Percentiles rank a stretch among this genome's conserved stretches.
Evolutionary conservation across 768 basidiomycete species (phyloP).

Genomic region (Lyophyllum atratum): DNA sequence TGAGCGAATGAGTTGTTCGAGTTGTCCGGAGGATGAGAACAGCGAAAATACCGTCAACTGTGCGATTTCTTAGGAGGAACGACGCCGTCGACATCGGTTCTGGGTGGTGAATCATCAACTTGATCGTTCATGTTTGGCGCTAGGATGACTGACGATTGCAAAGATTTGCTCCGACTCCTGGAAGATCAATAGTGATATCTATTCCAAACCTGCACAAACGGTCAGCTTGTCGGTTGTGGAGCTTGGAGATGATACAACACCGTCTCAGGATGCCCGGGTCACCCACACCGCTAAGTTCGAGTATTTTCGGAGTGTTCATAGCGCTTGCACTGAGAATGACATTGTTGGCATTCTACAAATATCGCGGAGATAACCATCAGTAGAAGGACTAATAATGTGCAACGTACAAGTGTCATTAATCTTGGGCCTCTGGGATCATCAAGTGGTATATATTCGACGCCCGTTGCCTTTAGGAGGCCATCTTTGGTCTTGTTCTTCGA

Average conservation of each 20-base stretch:
- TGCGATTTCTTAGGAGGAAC: constrained; percentile 10
- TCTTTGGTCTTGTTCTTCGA: neutral
- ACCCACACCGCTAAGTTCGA: constrained; percentile 14
- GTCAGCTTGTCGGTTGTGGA: neutral
- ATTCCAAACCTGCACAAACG: constrained; percentile 2
- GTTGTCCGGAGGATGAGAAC: neutral
- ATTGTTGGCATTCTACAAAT: constrained; percentile 5
- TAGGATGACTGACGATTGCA: constrained; percentile 10
- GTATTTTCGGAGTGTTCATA: constrained; percentile 15
- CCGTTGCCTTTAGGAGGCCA: constrained; percentile 3
- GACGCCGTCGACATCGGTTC: constrained; percentile 14
- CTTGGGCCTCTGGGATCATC: neutral
- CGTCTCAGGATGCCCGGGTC: constrained; percentile 6
- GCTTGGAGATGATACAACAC: neutral
- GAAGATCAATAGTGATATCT: constrained; percentile 7
- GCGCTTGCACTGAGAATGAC: constrained; percentile 15
- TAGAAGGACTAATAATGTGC: too few species aligned
- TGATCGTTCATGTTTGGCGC: neutral
- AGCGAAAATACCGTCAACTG: constrained; percentile 5
- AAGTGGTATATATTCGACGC: constrained; percentile 12
- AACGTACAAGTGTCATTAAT: neutral
- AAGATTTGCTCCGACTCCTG: constrained; percentile 14
- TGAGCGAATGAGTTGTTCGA: neutral
- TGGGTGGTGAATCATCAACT: neutral
- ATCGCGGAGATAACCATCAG: neutral